Evolutionary conservation across 768 basidiomycete genomes (phyloP).

Genomic region (Rhodotorula sphaerocarpa): DNA sequence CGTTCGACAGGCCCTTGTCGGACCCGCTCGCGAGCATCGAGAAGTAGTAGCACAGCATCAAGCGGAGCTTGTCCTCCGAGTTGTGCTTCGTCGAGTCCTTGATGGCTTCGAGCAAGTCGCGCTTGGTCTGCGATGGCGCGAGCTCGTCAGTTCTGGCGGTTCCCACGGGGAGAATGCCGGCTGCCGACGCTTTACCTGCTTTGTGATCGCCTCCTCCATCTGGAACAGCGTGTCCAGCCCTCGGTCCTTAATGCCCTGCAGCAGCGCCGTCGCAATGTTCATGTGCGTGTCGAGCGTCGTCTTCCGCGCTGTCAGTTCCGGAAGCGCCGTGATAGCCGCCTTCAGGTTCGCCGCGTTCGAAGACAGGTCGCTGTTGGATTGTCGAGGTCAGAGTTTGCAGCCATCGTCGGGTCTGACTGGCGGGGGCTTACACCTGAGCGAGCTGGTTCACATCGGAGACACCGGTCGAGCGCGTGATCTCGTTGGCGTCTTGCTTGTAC

Average conservation of each 20-base stretch:
- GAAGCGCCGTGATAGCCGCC: slow-evolving; percentile 91
- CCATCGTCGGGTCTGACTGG: background rate
- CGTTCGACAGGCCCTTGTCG: slow-evolving; percentile 58
- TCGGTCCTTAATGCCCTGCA: slow-evolving; percentile 90
- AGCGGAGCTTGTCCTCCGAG: slow-evolving; percentile 79
- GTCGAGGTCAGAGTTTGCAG: background rate
- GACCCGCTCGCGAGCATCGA: slow-evolving; percentile 61
- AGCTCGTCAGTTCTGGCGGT: background rate
- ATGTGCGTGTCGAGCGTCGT: slow-evolving; percentile 96
- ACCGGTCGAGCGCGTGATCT: slow-evolving; percentile 90
- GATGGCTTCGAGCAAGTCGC: slow-evolving; percentile 76
- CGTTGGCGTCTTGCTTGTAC: slow-evolving; percentile 89
- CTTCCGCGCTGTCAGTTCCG: slow-evolving; percentile 92
- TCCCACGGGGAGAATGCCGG: background rate
- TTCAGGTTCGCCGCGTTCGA: slow-evolving; percentile 90
- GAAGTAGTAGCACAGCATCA: slow-evolving; percentile 91
- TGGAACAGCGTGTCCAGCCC: slow-evolving; percentile 96
- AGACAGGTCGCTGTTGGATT: slow-evolving; percentile 63
- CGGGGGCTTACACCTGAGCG: slow-evolving; percentile 67
- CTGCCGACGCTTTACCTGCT: slow-evolving; percentile 62
- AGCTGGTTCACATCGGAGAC: slow-evolving; percentile 94
- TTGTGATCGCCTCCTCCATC: slow-evolving; percentile 79
- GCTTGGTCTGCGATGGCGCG: slow-evolving; percentile 53
- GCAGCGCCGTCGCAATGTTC: slow-evolving; percentile 92
- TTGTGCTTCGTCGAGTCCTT: slow-evolving; percentile 60